phyloP scores from a whole-genome alignment of 2,329 filamentous ascomycete species.

The Triangularia setosa region DNA sequence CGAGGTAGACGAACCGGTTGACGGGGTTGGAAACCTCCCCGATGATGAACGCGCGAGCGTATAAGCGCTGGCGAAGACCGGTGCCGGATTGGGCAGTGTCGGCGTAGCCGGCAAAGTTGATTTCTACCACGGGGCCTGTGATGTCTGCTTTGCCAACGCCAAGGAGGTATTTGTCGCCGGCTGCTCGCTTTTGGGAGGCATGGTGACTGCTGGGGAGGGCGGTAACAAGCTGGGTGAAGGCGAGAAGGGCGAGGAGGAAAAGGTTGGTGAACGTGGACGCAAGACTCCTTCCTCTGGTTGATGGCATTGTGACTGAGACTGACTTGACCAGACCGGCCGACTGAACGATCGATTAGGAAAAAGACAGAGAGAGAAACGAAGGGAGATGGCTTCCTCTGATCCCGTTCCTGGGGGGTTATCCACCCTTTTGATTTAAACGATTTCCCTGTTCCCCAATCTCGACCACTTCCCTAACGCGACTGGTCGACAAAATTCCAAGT shows the following conservation, averaged over 20 bases:
- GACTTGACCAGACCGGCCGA: neutral
- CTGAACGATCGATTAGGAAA: neutral
- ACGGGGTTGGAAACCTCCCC: conserved; percentile 60
- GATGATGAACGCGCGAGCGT: conserved; percentile 83
- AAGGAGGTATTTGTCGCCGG: conserved; percentile 44
- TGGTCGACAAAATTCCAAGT: neutral
- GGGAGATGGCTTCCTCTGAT: neutral
- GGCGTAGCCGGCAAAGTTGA: conserved; percentile 88
- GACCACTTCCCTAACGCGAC: neutral
- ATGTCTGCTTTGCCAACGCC: conserved; percentile 54
- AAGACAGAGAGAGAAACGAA: neutral
- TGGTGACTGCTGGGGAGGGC: conserved; percentile 13
- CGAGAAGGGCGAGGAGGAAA: conserved; percentile 33
- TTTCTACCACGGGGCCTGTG: conserved; percentile 74
- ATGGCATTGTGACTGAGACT: neutral
- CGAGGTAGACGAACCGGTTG: conserved; percentile 78
- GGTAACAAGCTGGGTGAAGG: conserved; percentile 25
- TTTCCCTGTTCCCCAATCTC: neutral
- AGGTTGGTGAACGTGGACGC: conserved; percentile 28
- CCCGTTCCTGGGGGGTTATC: neutral
- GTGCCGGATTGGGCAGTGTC: conserved; percentile 73
- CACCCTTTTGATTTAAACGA: neutral
- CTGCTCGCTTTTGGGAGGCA: conserved; percentile 17
- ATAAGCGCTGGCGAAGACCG: conserved; percentile 78
- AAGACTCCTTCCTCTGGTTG: neutral